These are phyloP conservation scores for Mycena maculata DNA, from an alignment of 768 basidiomycete species.

Conservation along the genomic window DNA sequence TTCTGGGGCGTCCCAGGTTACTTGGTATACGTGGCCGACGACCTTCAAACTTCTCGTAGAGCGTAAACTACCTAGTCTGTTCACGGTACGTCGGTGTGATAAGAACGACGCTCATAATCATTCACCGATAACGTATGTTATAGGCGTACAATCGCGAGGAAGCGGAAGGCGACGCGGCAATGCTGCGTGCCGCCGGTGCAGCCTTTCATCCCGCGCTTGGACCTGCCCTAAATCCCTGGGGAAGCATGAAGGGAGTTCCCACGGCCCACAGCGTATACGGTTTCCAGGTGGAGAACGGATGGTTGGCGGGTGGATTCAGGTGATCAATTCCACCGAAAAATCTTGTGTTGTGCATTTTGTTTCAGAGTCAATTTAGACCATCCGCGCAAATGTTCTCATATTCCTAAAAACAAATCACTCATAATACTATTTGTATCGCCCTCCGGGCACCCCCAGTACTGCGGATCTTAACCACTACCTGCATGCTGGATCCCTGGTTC, in stretches of 20 bases:
- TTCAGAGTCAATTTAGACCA: neutral
- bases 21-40: neutral
- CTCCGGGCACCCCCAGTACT: too few relatives aligned
- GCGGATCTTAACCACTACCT: too few relatives aligned
- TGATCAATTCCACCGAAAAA: conserved; percentile 3
- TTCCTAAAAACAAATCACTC: too few relatives aligned
- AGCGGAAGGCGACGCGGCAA: conserved; percentile 24
- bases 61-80: conserved; percentile 14
- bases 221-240: conserved; percentile 32
- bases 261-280: too few relatives aligned
- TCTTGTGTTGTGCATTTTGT: neutral
- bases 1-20: conserved; percentile 2
- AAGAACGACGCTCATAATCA: too few relatives aligned
- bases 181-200: conserved; percentile 31
- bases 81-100: conserved; percentile 10
- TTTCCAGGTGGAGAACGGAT: too few relatives aligned
- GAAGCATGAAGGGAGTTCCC: conserved; percentile 9
- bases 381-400: neutral
- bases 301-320: neutral
- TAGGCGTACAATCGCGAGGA: conserved; percentile 23
- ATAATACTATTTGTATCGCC: too few relatives aligned
- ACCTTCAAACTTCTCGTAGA: conserved; percentile 23
- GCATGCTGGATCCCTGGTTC: too few relatives aligned
- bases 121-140: neutral
- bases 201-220: conserved; percentile 17